Conservation (phyloP, 179 eudicot genomes). For the Nepenthes alata region DNA sequence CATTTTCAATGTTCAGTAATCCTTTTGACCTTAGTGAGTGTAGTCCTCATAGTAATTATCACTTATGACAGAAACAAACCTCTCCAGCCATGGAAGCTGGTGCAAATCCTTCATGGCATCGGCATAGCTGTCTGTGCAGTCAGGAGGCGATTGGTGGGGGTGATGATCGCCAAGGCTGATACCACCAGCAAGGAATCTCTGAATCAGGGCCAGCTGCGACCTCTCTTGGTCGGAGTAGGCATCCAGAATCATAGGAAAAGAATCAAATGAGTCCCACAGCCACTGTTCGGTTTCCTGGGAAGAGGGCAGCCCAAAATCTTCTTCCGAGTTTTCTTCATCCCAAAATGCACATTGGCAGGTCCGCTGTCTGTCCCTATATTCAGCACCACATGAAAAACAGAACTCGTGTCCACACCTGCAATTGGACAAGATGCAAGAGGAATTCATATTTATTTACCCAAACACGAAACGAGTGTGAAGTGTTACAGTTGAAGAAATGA, state of each 20-base stretch:
- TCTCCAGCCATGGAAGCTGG: constrained; percentile 90
- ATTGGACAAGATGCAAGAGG: background rate
- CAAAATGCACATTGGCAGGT: constrained; percentile 58
- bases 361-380: constrained; percentile 37
- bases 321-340: constrained; percentile 33
- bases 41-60: constrained; percentile 66
- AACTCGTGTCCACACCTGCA: constrained; percentile 79
- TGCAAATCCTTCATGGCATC: constrained; percentile 80
- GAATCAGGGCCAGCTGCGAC: constrained; percentile 74
- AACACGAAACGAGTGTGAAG: background rate
- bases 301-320: constrained; percentile 13
- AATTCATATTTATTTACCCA: background rate
- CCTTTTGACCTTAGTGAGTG: constrained; percentile 25
- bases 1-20: background rate
- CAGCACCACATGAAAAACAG: constrained; percentile 69
- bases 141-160: constrained; percentile 52
- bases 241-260: constrained; percentile 53
- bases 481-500: background rate
- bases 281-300: constrained; percentile 43
- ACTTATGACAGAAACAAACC: constrained; percentile 78
- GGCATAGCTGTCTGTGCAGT: constrained; percentile 54
- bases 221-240: constrained; percentile 80
- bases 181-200: constrained; percentile 70
- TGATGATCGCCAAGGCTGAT: constrained; percentile 56
- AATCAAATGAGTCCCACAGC: constrained; percentile 64